phyloP scores from a whole-genome alignment of 2,329 filamentous ascomycete genomes.

The Fusarium papillatum region DNA sequence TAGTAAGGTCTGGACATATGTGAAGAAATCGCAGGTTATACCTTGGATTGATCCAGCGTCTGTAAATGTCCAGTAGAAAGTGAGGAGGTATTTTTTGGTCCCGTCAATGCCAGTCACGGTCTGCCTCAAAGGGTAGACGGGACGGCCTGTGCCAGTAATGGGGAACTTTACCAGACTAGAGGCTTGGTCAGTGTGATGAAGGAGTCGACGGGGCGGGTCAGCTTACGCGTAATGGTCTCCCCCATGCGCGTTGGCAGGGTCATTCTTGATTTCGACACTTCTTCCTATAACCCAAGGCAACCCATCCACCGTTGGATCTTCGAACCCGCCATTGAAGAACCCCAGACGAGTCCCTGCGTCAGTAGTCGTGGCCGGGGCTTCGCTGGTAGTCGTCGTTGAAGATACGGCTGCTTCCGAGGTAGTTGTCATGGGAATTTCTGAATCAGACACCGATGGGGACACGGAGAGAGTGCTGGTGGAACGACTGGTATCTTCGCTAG shows the following conservation, averaged over 20 bases:
- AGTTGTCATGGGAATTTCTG: not conserved
- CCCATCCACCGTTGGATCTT: not conserved
- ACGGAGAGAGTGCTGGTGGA: not conserved
- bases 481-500: not conserved
- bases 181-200: not conserved
- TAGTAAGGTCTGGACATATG: not conserved
- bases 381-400: not conserved
- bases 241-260: not conserved
- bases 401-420: not conserved
- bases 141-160: not conserved
- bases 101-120: not conserved
- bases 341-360: not conserved
- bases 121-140: not conserved
- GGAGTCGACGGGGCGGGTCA: no score
- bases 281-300: not conserved
- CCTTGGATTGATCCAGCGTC: not conserved
- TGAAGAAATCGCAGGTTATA: not conserved
- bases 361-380: not conserved
- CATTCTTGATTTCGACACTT: not conserved
- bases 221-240: not conserved
- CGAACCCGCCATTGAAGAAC: not conserved
- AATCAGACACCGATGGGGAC: not conserved
- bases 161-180: not conserved
- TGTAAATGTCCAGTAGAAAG: not conserved
- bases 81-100: not conserved